phyloP scores from a whole-genome alignment of 371 early-diverging fungal species.

The Syncephalastrum monosporum region DNA sequence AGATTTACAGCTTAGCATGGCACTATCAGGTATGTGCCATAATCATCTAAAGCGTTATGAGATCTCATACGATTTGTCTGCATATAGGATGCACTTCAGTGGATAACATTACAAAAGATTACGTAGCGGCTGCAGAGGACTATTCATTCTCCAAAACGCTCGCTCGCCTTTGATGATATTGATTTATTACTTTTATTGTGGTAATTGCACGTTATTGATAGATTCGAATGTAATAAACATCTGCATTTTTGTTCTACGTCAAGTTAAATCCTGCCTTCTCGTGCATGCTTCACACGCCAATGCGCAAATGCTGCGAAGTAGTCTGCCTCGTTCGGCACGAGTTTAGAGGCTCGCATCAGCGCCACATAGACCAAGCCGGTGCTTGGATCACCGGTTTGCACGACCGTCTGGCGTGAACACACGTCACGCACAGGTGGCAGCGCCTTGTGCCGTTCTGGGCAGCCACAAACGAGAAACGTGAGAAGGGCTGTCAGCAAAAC shows the following conservation, averaged over 20 bases:
- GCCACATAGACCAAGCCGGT: constrained; percentile 24
- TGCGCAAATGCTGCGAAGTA: too few species aligned
- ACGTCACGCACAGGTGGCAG: too few species aligned
- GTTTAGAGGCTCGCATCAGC: constrained; percentile 14
- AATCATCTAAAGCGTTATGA: neutral
- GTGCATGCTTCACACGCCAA: too few species aligned
- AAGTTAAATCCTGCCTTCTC: too few species aligned
- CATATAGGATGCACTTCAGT: constrained; percentile 10
- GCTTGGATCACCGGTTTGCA: constrained; percentile 29
- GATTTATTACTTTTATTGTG: too few species aligned
- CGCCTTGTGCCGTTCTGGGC: too few species aligned
- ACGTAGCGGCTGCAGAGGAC: constrained; percentile 5
- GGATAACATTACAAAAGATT: constrained; percentile 3
- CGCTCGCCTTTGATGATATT: too few species aligned
- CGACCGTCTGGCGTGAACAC: constrained; percentile 4
- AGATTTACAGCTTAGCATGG: constrained; percentile 24
- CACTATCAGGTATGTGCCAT: constrained; percentile 16
- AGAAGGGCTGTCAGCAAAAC: too few species aligned
- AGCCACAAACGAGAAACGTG: too few species aligned
- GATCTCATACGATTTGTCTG: neutral
- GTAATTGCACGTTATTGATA: too few species aligned
- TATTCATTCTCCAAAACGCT: constrained; percentile 3
- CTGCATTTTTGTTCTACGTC: too few species aligned
- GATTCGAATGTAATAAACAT: too few species aligned
- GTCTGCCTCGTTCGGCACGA: neutral